These are phyloP conservation scores for Candida labiduridarum DNA, from an alignment of 1,139 yeast genomes.

Conservation along the genomic window DNA sequence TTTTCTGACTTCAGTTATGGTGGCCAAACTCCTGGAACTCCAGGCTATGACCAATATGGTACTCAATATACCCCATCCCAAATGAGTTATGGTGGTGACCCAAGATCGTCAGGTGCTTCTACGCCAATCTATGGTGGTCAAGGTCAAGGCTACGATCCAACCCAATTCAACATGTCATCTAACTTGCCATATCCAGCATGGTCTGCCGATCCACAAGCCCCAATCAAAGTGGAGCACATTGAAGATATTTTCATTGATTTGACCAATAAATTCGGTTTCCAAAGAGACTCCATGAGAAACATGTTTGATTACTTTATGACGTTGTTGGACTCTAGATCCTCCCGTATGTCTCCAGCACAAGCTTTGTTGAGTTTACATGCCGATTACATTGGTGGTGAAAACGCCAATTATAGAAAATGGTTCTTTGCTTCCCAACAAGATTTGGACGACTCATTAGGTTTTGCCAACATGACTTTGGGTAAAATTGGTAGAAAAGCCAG, in stretches of 20 bases:
- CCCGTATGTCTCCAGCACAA: slow-evolving; percentile 96
- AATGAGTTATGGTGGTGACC: slow-evolving; percentile 75
- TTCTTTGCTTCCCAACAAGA: slow-evolving; percentile 46
- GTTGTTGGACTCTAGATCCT: slow-evolving; percentile 84
- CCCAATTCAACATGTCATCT: slow-evolving; percentile 62
- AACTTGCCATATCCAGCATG: slow-evolving; percentile 89
- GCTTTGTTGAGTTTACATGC: slow-evolving; percentile 92
- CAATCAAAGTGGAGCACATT: slow-evolving; percentile 78
- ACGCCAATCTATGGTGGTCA: slow-evolving; percentile 89
- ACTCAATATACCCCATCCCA: slow-evolving; percentile 82
- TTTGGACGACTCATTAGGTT: slow-evolving; percentile 45
- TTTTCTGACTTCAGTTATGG: slow-evolving; percentile 79
- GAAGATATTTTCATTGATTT: slow-evolving; percentile 90
- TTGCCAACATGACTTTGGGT: slow-evolving; percentile 70
- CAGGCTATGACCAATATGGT: slow-evolving; percentile 75
- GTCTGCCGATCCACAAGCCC: slow-evolving; percentile 90
- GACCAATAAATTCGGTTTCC: slow-evolving; percentile 93
- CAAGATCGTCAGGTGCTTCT: slow-evolving; percentile 89
- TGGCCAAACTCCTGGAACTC: slow-evolving; percentile 67
- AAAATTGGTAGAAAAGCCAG: slow-evolving; percentile 59
- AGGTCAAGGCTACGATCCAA: slow-evolving; percentile 64
- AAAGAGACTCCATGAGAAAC: slow-evolving; percentile 95
- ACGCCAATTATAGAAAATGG: slow-evolving; percentile 50
- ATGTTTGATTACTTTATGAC: slow-evolving; percentile 75
- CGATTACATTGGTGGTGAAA: slow-evolving; percentile 70